phyloP scores from a whole-genome alignment of 2,329 filamentous ascomycete genomes.

The Lecanoromycetidae sp. region DNA sequence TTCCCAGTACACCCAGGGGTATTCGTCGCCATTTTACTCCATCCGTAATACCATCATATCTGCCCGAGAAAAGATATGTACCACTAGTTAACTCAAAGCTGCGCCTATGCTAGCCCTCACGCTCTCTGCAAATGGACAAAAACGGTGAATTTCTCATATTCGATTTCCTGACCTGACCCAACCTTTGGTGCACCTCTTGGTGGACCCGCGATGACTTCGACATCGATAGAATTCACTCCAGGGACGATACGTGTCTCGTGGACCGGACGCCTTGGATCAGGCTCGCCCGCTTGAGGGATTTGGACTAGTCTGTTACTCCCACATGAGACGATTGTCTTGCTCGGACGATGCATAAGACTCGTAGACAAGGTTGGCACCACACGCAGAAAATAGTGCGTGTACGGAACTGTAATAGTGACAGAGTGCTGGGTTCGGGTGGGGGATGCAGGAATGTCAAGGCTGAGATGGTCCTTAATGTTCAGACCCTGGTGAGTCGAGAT shows the following conservation, averaged over 20 bases:
- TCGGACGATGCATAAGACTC: constrained; percentile 54
- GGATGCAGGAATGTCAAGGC: constrained; percentile 53
- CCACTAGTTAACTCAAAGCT: background rate
- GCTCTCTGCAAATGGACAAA: constrained; percentile 52
- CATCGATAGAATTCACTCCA: constrained; percentile 60
- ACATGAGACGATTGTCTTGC: constrained; percentile 59
- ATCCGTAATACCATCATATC: background rate
- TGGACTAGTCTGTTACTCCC: constrained; percentile 54
- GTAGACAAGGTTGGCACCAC: constrained; percentile 55
- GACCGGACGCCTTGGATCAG: constrained; percentile 47
- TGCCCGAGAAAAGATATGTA: too few species aligned
- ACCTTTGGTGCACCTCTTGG: constrained; percentile 45
- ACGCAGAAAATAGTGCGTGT: constrained; percentile 57
- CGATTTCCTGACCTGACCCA: constrained; percentile 49
- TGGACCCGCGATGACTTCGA: constrained; percentile 64
- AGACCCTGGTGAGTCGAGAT: constrained; percentile 58
- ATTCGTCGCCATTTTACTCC: background rate
- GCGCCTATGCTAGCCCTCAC: background rate
- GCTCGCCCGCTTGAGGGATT: constrained; percentile 41
- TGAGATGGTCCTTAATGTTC: constrained; percentile 48
- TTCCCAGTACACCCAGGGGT: too few species aligned
- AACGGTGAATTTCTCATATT: constrained; percentile 67
- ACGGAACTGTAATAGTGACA: constrained; percentile 57
- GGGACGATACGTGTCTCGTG: constrained; percentile 62
- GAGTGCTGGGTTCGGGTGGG: constrained; percentile 57